Evolutionary conservation across 2,329 filamentous ascomycete species (phyloP).

Genomic region (Venturia nashicola): DNA sequence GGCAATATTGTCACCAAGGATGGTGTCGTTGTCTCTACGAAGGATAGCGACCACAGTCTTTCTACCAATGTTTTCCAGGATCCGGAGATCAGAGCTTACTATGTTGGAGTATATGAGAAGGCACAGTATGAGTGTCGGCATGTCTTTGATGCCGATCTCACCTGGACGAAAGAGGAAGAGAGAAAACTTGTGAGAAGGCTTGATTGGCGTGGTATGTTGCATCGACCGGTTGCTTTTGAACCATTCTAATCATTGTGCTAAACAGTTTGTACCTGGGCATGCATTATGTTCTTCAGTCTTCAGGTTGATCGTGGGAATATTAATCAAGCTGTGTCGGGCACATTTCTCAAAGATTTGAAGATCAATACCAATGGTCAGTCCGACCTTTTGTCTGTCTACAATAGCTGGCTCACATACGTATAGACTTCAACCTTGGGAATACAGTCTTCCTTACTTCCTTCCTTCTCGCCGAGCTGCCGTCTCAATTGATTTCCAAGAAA

Average conservation of each 20-base stretch:
- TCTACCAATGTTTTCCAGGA: slow-evolving; percentile 17
- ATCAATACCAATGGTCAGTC: slow-evolving; percentile 15
- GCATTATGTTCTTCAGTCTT: slow-evolving; percentile 39
- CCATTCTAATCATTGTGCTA: slow-evolving; percentile 12
- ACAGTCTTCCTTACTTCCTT: slow-evolving; percentile 16
- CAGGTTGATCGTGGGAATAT: slow-evolving; percentile 27
- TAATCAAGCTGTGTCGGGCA: slow-evolving; percentile 16
- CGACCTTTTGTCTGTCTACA: background rate
- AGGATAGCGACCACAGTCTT: slow-evolving; percentile 9
- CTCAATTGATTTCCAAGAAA: slow-evolving; percentile 17
- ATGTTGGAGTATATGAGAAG: slow-evolving; percentile 17
- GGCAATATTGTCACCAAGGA: slow-evolving; percentile 8
- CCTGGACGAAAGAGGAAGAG: slow-evolving; percentile 18
- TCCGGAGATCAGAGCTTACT: slow-evolving; percentile 16
- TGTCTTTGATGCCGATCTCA: slow-evolving; percentile 34
- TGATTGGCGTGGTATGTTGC: slow-evolving; percentile 22
- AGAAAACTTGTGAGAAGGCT: slow-evolving; percentile 19
- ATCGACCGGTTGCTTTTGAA: background rate
- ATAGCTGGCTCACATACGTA: background rate
- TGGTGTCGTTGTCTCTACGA: slow-evolving; percentile 1
- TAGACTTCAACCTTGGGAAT: slow-evolving; percentile 16
- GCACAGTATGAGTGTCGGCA: slow-evolving; percentile 26
- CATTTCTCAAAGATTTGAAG: slow-evolving; percentile 15
- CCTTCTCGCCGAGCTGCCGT: slow-evolving; percentile 17
- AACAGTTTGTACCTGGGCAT: slow-evolving; percentile 28